phyloP scores from a whole-genome alignment of 1,284 basidiomycete genomes.

The Austroboletus niveus region DNA sequence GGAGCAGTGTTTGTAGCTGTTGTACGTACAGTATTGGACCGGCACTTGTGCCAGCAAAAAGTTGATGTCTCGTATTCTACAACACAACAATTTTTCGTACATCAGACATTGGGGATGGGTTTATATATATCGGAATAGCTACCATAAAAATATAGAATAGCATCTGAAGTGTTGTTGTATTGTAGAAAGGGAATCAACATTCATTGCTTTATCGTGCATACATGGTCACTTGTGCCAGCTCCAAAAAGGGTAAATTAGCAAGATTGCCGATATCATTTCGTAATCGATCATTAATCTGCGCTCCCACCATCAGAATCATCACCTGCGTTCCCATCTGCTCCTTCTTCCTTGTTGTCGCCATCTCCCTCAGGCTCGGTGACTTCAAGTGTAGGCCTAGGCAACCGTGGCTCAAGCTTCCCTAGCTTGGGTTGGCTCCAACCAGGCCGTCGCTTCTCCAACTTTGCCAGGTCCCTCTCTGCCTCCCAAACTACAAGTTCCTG shows the following conservation, averaged over 20 bases:
- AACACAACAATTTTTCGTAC: not conserved
- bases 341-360: not conserved
- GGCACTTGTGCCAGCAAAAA: no score
- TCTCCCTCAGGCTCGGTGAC: not conserved
- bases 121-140: not conserved
- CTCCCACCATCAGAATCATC: not conserved
- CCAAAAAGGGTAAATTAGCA: not conserved
- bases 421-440: not conserved
- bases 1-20: no score
- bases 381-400: not conserved
- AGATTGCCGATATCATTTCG: not conserved
- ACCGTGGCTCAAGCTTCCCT: not conserved
- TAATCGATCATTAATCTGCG: not conserved
- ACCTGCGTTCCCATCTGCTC: not conserved
- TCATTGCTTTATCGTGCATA: not conserved
- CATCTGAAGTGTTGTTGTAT: not conserved
- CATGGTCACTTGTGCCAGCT: not conserved
- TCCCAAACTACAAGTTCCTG: not conserved
- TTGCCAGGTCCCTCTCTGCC: not conserved
- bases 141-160: not conserved
- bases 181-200: not conserved
- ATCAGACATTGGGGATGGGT: not conserved
- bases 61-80: not conserved
- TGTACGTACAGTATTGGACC: not conserved
- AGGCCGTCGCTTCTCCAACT: not conserved